Base-by-base conservation (phyloP, 2,329 filamentous ascomycete genomes). In the Beauveria australis region DNA sequence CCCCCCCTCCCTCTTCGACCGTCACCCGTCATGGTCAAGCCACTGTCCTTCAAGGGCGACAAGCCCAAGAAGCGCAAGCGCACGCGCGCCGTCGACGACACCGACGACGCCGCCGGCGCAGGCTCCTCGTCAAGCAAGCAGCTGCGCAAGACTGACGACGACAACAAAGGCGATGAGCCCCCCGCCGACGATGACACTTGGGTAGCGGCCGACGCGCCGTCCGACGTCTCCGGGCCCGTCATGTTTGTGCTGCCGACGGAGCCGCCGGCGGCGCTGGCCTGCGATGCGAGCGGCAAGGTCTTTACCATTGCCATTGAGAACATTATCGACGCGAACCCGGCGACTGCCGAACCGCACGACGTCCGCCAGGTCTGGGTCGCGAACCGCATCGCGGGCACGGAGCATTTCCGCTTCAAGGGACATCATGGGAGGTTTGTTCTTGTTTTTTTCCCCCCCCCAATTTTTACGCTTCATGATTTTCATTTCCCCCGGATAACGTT, bases 291-390 rank as follows among this genome's bases (percentile, higher is more conserved):
- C 63, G 94, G 94, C 62, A 90, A 89, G 70, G 88, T 97, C 18
- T 99, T 96, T 73, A 81, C 89, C 5, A 86, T 89, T 66, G 77
- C 81, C 16, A 78, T 99, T 54, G 91, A 96, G 78, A 97, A 97
- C 71, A 87, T 96, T 41, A 83, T 96, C 63, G 92, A 97, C 61
- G 86, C 80, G 28, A 89, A 96, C 70, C 83, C 90, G 3, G 73
- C 81, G n/a, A 96, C 86, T 5, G 91, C 93, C 9, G 94, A 99
- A 75, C 94, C 94, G 54, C 92, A 97, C 73, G 92, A 97, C 72
- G 92, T 97, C 63, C 81, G 93, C 63, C 92, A 97, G 77, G 94
- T 99, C 18, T 99, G 93, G 90, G 85, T 97, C 65, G 91, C 90
- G 63, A 96, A 89, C 67, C 84, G 83, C 66, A 87, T 97, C 14